Percentiles rank a stretch among this genome's conserved stretches.
These are phyloP conservation scores for Clonostachys sp. DNA, from an alignment of 2,329 filamentous ascomycete species.

Conservation along the genomic window DNA sequence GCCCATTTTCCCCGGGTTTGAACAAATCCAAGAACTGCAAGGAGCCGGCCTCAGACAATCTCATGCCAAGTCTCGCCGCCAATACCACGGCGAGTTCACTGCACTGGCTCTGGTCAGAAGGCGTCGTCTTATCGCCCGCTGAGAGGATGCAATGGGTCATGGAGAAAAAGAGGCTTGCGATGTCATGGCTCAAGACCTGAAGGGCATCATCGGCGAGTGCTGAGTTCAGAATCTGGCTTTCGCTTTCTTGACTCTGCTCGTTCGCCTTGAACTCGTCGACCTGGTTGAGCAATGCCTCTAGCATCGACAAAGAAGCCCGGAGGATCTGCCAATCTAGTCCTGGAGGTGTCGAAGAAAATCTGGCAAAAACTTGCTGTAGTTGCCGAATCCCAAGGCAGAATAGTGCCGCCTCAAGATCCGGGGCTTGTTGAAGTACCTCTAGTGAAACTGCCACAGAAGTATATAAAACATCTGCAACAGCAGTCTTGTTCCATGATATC, in stretches of 20 bases:
- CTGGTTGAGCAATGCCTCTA: slow-evolving; percentile 39
- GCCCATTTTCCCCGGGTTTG: slow-evolving; percentile 37
- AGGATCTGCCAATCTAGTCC: slow-evolving; percentile 45
- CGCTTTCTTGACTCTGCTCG: slow-evolving; percentile 29
- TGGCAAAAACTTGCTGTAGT: slow-evolving; percentile 45
- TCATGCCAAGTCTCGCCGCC: slow-evolving; percentile 37
- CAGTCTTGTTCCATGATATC: slow-evolving; percentile 45
- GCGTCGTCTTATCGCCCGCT: not conserved
- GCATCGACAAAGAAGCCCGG: slow-evolving; percentile 34
- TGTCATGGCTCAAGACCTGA: slow-evolving; percentile 39
- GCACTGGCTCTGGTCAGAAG: slow-evolving; percentile 21
- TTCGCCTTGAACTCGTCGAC: slow-evolving; percentile 35
- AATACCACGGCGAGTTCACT: slow-evolving; percentile 38
- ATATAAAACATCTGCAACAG: slow-evolving; percentile 47
- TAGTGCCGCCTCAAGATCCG: slow-evolving; percentile 38
- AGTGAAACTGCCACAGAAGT: slow-evolving; percentile 42
- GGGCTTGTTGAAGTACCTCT: slow-evolving; percentile 42
- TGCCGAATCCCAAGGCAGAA: slow-evolving; percentile 45
- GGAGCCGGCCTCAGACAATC: slow-evolving; percentile 39
- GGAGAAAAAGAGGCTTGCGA: slow-evolving; percentile 41
- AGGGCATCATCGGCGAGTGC: slow-evolving; percentile 41
- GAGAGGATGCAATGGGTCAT: slow-evolving; percentile 36
- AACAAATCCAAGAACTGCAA: slow-evolving; percentile 40
- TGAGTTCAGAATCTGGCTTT: slow-evolving; percentile 29
- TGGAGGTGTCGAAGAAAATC: slow-evolving; percentile 33